phyloP scores from a whole-genome alignment of 768 basidiomycete species.

The Boletus insuetus region DNA sequence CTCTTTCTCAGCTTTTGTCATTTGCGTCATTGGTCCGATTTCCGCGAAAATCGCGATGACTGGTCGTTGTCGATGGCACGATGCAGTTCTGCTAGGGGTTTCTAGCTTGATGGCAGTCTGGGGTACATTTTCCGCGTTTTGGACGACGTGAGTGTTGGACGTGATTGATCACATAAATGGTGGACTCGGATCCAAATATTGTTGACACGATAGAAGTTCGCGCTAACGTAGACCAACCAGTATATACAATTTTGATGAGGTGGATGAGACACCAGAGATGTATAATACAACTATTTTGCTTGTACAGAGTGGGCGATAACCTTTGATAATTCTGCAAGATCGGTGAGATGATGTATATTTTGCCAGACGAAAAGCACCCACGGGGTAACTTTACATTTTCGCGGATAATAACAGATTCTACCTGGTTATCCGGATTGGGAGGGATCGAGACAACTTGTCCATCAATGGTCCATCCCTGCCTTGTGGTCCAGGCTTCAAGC shows the following conservation, averaged over 20 bases:
- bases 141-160: constrained; percentile 28
- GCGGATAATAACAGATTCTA: constrained; percentile 80
- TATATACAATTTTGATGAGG: constrained; percentile 2
- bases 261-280: constrained; percentile 4
- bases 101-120: constrained; percentile 68
- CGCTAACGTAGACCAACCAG: neutral
- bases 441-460: constrained; percentile 65
- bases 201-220: neutral
- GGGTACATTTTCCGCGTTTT: constrained; percentile 71
- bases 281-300: constrained; percentile 35
- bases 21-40: constrained; percentile 77
- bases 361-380: constrained; percentile 38
- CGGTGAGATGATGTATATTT: neutral
- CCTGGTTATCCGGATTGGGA: constrained; percentile 84
- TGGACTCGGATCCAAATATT: neutral
- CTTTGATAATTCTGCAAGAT: constrained; percentile 64
- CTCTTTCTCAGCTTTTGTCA: constrained; percentile 76
- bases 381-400: constrained; percentile 80
- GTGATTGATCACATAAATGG: neutral
- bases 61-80: constrained; percentile 46
- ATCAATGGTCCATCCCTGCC: constrained; percentile 67
- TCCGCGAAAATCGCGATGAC: constrained; percentile 64
- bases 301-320: constrained; percentile 71
- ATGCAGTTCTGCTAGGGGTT: constrained; percentile 50
- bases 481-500: constrained; percentile 56